A percentile compares a stretch with the other conserved stretches of the same genome.
Evolutionary conservation across 2,329 filamentous ascomycete species (phyloP).

Genomic region (Aspergillus sp.): DNA sequence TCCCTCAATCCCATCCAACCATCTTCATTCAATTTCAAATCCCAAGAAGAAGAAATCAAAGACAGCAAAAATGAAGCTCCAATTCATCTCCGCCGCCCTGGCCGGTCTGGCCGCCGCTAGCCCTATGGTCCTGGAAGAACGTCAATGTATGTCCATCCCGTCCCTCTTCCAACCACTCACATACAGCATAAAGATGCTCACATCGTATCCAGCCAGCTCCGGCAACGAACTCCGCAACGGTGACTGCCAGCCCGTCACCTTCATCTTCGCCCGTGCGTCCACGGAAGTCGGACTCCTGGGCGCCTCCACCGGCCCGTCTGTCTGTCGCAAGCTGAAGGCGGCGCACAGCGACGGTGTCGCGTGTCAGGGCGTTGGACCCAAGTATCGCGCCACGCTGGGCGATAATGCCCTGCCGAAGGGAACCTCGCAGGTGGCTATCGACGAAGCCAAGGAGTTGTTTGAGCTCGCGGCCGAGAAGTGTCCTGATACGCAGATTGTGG

Average conservation of each 20-base stretch:
- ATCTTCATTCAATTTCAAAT: too few species aligned
- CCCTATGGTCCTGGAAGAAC: conserved; percentile 1
- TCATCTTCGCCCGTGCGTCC: conserved; percentile 52
- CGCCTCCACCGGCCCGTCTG: conserved; percentile 30
- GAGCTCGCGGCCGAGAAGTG: conserved; percentile 45
- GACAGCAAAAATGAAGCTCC: neutral
- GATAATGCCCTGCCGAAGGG: conserved; percentile 41
- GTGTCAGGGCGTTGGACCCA: conserved; percentile 47
- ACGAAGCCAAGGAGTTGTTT: conserved; percentile 45
- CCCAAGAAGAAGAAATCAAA: neutral
- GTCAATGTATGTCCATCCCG: conserved; percentile 1
- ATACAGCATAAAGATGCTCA: neutral
- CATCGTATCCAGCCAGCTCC: conserved; percentile 11
- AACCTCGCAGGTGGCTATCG: conserved; percentile 36
- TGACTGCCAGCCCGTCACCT: conserved; percentile 44
- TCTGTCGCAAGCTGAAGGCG: conserved; percentile 26
- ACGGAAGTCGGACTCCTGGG: conserved; percentile 51
- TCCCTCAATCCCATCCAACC: neutral
- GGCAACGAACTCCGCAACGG: conserved; percentile 41
- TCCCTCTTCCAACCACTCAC: neutral
- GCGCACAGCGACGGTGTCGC: conserved; percentile 22
- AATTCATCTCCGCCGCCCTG: conserved; percentile 1
- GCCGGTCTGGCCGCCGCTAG: conserved; percentile 1
- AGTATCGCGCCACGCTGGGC: conserved; percentile 40
- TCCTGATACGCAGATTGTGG: conserved; percentile 45